Base-by-base conservation (phyloP, 2,329 filamentous ascomycete species). In the Colletotrichum sidae region DNA sequence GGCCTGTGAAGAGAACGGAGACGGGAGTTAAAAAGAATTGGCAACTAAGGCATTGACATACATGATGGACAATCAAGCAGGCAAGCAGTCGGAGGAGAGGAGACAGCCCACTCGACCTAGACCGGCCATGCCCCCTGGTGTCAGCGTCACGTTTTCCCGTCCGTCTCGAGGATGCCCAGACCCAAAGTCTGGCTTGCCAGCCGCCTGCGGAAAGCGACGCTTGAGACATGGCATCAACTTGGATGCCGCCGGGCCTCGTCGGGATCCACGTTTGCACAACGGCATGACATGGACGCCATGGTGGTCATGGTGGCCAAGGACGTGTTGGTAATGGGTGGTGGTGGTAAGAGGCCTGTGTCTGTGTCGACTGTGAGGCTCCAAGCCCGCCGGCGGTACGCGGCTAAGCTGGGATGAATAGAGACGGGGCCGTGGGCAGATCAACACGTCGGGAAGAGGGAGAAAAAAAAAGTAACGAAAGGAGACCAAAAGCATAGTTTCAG, bases 11-110 rank as follows among this genome's bases (percentile, higher is more conserved):
- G 44, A 53, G 62, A 62, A 51, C 51, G 57, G 52, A 56, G 45
- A 52, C 57, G 62, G 51, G 58, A 65, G 46, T 65, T 65, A 55
- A 65, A 61, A 65, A 52, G 62, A 65, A 25, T 62, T 65, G 51
- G 39, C 62, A 56, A 56, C 57, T 56, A 54, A 62, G 57, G 58
- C 41, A 52, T 58, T 55, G 58, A 65, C 62, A 62, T 61, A 65
- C 46, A 56, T 62, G 62, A 65, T 65, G 62, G 39, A 37, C 37
- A 55, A 50, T 42, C 47, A 55, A 50, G 49, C 47, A 47, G 6
- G 13, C 15, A 33, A 56, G 44, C 35, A 61, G 45, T 37, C 49
- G 52, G 33, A 56, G 39, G 25, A 60, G 50, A 65, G 56, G 61
- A 65, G 57, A 65, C 62, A 62, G 35, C 62, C 51, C 58, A 65